phyloP scores from a whole-genome alignment of 2,329 filamentous ascomycete species.

The Lecanicillium sp. region DNA sequence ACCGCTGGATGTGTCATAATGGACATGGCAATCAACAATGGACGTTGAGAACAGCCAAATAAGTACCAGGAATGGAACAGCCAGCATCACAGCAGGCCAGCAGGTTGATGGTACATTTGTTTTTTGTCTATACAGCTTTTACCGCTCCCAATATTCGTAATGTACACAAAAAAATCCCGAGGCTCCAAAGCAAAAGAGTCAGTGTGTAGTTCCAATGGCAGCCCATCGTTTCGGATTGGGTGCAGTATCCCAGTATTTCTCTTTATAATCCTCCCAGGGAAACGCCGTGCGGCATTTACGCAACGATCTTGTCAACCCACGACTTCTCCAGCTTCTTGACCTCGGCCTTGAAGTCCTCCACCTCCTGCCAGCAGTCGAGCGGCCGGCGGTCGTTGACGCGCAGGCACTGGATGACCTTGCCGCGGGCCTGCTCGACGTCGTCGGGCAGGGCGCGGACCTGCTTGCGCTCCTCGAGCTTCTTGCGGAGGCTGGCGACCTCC shows the following conservation, averaged over 20 bases:
- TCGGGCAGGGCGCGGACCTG: slow-evolving; percentile 64
- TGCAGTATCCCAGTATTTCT: too few relatives aligned
- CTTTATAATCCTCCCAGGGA: too few relatives aligned
- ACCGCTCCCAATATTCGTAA: slow-evolving; percentile 25
- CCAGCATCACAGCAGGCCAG: too few relatives aligned
- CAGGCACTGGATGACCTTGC: slow-evolving; percentile 73
- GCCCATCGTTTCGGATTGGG: too few relatives aligned
- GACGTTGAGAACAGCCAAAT: too few relatives aligned
- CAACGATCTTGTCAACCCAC: slow-evolving; percentile 79
- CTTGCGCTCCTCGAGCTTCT: slow-evolving; percentile 56
- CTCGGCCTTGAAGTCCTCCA: slow-evolving; percentile 83
- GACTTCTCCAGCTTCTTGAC: slow-evolving; percentile 77
- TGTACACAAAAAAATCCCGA: slow-evolving; percentile 23
- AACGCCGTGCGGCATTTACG: too few relatives aligned
- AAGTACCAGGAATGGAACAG: too few relatives aligned
- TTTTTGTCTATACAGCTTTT: slow-evolving; percentile 26
- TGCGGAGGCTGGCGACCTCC: slow-evolving; percentile 53
- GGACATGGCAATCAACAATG: too few relatives aligned
- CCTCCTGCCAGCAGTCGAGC: slow-evolving; percentile 91
- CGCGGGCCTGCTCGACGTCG: slow-evolving; percentile 66
- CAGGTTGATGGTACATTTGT: slow-evolving; percentile 21
- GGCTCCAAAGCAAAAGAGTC: neutral
- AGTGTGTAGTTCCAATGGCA: too few relatives aligned
- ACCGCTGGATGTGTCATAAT: too few relatives aligned
- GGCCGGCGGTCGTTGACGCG: slow-evolving; percentile 78